Conservation (phyloP, 164 flowering plant species). For the Dillenia suffruticosa region DNA sequence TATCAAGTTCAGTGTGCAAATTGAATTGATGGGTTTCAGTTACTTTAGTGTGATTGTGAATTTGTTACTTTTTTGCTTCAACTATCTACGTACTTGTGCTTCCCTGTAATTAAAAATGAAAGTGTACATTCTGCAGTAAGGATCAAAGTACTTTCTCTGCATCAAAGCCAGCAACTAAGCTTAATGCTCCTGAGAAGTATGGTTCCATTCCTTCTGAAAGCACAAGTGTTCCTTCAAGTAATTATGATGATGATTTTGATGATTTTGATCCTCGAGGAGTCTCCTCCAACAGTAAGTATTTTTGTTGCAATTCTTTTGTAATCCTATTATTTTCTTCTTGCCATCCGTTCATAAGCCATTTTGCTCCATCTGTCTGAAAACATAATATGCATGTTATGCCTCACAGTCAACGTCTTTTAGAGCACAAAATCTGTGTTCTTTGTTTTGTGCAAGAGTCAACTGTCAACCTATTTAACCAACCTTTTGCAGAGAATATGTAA, state of each 20-base stretch:
- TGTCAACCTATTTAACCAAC: too few species aligned
- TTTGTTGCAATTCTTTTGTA: neutral
- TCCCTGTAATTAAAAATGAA: too few species aligned
- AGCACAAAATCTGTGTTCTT: too few species aligned
- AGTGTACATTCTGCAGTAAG: constrained; percentile 33
- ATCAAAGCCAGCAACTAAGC: constrained; percentile 30
- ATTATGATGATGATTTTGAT: constrained; percentile 76
- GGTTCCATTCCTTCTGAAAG: constrained; percentile 38
- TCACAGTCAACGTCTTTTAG: too few species aligned
- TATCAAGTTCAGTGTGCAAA: too few species aligned
- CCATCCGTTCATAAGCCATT: neutral
- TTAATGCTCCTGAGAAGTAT: constrained; percentile 27
- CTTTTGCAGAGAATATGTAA: too few species aligned
- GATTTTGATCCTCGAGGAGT: constrained; percentile 98
- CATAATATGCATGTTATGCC: too few species aligned
- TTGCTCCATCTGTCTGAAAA: neutral
- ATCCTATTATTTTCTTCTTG: neutral
- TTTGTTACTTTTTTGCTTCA: too few species aligned
- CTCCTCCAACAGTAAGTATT: constrained; percentile 57
- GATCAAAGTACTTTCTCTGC: constrained; percentile 29
- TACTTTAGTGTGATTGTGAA: too few species aligned
- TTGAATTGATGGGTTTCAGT: too few species aligned
- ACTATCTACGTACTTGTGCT: too few species aligned
- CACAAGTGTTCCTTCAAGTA: constrained; percentile 34
- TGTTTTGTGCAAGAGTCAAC: too few species aligned